phyloP scores from a whole-genome alignment of 169 alveolate species.

The Plasmodium knowlesi region DNA sequence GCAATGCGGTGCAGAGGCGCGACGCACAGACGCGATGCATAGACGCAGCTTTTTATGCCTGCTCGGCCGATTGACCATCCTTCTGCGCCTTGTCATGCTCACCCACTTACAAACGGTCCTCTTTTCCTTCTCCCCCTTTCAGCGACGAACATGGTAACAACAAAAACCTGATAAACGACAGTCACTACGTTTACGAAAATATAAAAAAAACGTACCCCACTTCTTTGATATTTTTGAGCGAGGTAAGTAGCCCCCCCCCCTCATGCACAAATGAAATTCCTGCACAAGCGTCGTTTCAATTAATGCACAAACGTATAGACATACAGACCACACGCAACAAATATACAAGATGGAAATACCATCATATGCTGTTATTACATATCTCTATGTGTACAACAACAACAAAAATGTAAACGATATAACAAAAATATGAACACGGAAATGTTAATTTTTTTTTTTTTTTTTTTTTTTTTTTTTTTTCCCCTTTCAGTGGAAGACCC shows the following conservation, averaged over 20 bases:
- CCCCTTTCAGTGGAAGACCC: conserved; percentile 39
- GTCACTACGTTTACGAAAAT: conserved; percentile 66
- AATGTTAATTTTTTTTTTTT: conserved; percentile 6
- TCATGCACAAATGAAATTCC: neutral
- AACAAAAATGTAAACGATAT: neutral
- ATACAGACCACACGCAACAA: neutral
- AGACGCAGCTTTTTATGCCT: neutral
- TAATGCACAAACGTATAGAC: neutral
- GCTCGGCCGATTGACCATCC: neutral
- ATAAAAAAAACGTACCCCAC: conserved; percentile 70
- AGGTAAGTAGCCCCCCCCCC: conserved; percentile 31
- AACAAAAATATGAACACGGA: neutral
- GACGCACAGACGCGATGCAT: neutral
- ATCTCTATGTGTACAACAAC: neutral
- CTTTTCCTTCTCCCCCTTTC: neutral
- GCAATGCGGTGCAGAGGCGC: neutral
- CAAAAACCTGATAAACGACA: conserved; percentile 49
- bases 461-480: conserved; percentile 19
- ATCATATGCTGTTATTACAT: neutral
- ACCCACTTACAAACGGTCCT: neutral
- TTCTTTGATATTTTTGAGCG: conserved; percentile 70
- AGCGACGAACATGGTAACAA: conserved; percentile 30
- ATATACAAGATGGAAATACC: neutral
- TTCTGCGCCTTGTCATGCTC: neutral
- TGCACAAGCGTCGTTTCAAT: neutral